Evolutionary conservation across 2,329 filamentous ascomycete genomes (phyloP), one percentile per base, ranked within the genome.

Genomic region (Curvularia verruculosa): DNA sequence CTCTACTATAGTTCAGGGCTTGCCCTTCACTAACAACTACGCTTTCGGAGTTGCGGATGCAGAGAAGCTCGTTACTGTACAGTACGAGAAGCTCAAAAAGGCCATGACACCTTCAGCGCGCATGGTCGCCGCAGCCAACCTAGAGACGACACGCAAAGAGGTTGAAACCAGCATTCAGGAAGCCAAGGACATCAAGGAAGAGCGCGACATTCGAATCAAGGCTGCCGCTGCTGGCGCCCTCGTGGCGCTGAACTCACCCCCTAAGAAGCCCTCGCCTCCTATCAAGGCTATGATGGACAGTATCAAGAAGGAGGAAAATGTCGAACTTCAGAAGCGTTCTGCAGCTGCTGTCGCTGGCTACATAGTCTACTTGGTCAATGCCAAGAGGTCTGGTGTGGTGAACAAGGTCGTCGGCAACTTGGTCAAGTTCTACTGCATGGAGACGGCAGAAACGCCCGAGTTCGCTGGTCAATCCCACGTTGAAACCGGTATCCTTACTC

Each of bases 271-370:
- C 9, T 92, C 91, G 60, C 86, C 89, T 18, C 87, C 96, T 12
- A 99, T 99, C 79, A 97, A 96, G 78, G 91, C 88, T 2, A 90
- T 99, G 77, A 99, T 99, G 95, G 95, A 99, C 75, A 98, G 94
- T 70, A 86, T 99, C 71, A 99, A 98, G 78, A 88, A 87, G 36
- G 96, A 99, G 73, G 95, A 97, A 68, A 98, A 96, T 69, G 78
- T 89, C 26, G 91, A 95, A 64, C 82, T 99, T 1, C 95, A 99
- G 75, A 87, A 86, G 66, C 89, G 94, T 23, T 96, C 94, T 26
- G 91, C 93, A 1, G 86, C 85, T 13, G 93, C 92, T 3, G 90
- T 99, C 50, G 91, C 92, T 5, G 85, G 85, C 37, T 86, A 98
- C 19, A 89, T 99, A n/a, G 88, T 91, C 64, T 83, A 95, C 21